phyloP scores from a whole-genome alignment of 805 yeast genomes.

The Wickerhamomyces ciferrii region DNA sequence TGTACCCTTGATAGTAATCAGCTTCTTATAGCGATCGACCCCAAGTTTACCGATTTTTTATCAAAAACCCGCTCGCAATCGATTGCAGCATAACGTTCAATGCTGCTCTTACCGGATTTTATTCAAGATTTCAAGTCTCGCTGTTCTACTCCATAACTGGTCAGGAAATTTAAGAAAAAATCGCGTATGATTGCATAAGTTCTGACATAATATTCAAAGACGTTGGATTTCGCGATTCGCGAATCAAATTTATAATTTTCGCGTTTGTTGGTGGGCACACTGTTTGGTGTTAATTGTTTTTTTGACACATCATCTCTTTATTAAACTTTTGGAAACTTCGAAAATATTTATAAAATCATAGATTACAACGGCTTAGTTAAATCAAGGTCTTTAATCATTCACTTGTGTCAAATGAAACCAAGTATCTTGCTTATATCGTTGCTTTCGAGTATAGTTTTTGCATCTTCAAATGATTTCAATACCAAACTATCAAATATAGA shows the following conservation, averaged over 20 bases:
- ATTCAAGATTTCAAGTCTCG: too few relatives aligned
- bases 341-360: too few relatives aligned
- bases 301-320: background rate
- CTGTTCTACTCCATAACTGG: too few relatives aligned
- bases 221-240: background rate
- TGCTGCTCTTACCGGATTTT: too few relatives aligned
- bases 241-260: too few relatives aligned
- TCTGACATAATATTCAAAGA: too few relatives aligned
- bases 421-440: background rate
- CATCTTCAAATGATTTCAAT: conserved; percentile 5
- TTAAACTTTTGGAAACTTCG: too few relatives aligned
- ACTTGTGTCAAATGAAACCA: background rate
- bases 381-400: too few relatives aligned
- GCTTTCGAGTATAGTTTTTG: background rate
- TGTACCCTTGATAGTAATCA: background rate
- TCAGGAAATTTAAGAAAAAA: too few relatives aligned
- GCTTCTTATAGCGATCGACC: background rate
- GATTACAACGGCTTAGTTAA: too few relatives aligned
- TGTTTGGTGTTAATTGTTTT: background rate
- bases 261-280: too few relatives aligned
- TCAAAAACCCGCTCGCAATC: background rate
- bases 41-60: background rate
- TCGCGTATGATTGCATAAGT: too few relatives aligned
- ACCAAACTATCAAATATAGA: conserved; percentile 12
- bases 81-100: background rate